Base-by-base conservation (phyloP, 148 eudicot genomes). In the Cornus florida region DNA sequence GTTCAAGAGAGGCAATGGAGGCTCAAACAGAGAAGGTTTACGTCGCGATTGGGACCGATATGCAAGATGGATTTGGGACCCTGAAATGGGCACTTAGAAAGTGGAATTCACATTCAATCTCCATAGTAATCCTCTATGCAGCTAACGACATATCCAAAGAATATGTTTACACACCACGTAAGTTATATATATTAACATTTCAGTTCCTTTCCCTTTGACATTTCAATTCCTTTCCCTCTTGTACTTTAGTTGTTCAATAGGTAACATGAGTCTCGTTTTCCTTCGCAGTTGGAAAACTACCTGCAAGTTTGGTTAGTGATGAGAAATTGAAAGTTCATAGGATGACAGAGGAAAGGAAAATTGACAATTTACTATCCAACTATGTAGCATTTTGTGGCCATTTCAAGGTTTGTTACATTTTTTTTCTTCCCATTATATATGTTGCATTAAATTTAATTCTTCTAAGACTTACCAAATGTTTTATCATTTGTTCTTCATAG, bases 221-320 rank as follows among this genome's bases (percentile, higher is more conserved):
- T 28, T 28, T 28, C 28, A 28, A 28, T 17, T 23, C 24, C 17
- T 7, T 70, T 35, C 38, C 38, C 5, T 35, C 38, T 2, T 43
- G 48, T 60, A 32, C 23, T 74, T 7, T 32, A 41, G 38, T 12
- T 74, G 17, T 38, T 38, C 53, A 65, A 41, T 12, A 39, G 70
- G 38, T 41, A n/a, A 62, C 38, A 9, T 48, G 71, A 24, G 62
- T 10, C 67, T 7, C 4, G 62, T 72, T 35, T 67, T 66, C 16
- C 50, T 53, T 24, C 72, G 66, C 78, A 93, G 98, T 90, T 85
- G 96, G 98, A 53, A 94, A 85, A 75, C 82, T 94, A 43, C 98
- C 92, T n/a, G 90, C 84, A 77, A 88, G 83, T 75, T 80, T 84
- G 59, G 86, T 92, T 76, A 90, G 81, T 79, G 94, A 90, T n/a